phyloP scores from a whole-genome alignment of 495 filamentous ascomycete species.

The Parmelia sp. region DNA sequence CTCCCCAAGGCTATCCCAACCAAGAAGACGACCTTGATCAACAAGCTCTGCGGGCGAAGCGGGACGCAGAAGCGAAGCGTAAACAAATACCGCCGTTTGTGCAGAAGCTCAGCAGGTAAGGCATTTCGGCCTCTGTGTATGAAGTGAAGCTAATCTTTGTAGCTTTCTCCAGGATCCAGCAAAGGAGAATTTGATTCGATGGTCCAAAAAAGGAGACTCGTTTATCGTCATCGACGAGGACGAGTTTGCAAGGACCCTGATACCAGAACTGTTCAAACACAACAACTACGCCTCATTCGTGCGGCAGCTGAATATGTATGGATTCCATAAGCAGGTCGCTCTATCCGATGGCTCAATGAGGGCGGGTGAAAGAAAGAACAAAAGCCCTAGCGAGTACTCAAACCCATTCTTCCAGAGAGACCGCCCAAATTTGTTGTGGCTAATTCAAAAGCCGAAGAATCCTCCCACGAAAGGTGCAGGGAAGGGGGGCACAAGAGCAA shows the following conservation, averaged over 20 bases:
- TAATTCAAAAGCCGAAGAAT: slow-evolving; percentile 94
- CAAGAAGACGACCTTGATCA: slow-evolving; percentile 71
- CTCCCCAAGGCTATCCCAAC: slow-evolving; percentile 48
- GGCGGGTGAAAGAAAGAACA: slow-evolving; percentile 91
- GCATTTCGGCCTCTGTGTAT: background rate
- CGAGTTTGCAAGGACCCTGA: slow-evolving; percentile 95
- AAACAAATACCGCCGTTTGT: slow-evolving; percentile 98
- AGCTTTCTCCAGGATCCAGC: slow-evolving; percentile 84
- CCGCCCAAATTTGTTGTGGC: slow-evolving; percentile 88
- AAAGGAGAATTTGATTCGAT: slow-evolving; percentile 90
- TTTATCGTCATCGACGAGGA: slow-evolving; percentile 98
- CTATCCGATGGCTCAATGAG: slow-evolving; percentile 96
- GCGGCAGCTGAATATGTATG: slow-evolving; percentile 98
- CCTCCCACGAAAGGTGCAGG: slow-evolving; percentile 43
- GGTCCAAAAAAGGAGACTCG: slow-evolving; percentile 92
- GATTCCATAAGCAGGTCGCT: slow-evolving; percentile 97
- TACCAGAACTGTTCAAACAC: slow-evolving; percentile 97
- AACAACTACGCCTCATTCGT: slow-evolving; percentile 99
- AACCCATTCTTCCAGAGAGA: slow-evolving; percentile 94
- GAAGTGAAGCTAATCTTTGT: slow-evolving; percentile 8
- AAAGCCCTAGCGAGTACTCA: slow-evolving; percentile 95
- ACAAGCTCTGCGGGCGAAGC: slow-evolving; percentile 67
- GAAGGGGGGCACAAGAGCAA: slow-evolving; percentile 49
- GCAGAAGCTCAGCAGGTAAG: slow-evolving; percentile 95
- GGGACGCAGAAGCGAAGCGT: slow-evolving; percentile 74